Conservation (phyloP, 2,329 filamentous ascomycete species). For the Diaporthe sp. region DNA sequence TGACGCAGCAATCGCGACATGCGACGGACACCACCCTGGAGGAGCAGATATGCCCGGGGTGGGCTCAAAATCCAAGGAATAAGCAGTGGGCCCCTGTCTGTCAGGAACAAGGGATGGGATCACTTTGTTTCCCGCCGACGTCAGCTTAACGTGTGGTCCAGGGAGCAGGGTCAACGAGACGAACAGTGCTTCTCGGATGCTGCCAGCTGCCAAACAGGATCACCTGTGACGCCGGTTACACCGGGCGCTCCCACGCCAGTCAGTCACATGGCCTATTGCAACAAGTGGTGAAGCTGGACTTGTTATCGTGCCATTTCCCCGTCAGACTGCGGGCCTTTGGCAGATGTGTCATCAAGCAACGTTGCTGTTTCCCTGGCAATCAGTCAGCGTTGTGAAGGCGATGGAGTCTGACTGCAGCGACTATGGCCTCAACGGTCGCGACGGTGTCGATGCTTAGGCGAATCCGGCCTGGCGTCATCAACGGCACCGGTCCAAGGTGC, state of each 20-base stretch:
- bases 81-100: slow-evolving; percentile 4
- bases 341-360: slow-evolving; percentile 5
- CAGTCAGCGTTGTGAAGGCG: not conserved
- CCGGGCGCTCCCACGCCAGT: not conserved
- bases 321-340: slow-evolving; percentile 1
- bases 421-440: not conserved
- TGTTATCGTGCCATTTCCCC: not conserved
- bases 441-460: not conserved
- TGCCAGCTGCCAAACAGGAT: slow-evolving; percentile 1
- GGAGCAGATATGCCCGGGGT: not conserved
- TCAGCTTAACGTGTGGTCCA: slow-evolving; percentile 7
- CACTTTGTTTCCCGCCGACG: slow-evolving; percentile 20
- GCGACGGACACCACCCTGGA: slow-evolving; percentile 13
- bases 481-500: not conserved
- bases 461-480: not conserved
- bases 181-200: slow-evolving; percentile 11
- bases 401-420: slow-evolving; percentile 19
- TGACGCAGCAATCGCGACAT: not conserved
- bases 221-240: not conserved
- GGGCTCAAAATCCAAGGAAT: slow-evolving; percentile 22
- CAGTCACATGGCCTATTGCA: not conserved
- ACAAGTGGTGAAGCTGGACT: not conserved
- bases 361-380: slow-evolving; percentile 1
- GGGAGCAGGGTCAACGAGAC: slow-evolving; percentile 8
- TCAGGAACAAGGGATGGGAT: slow-evolving; percentile 4